phyloP scores from a whole-genome alignment of 1,284 basidiomycete species.

The Athelia psychrophila region DNA sequence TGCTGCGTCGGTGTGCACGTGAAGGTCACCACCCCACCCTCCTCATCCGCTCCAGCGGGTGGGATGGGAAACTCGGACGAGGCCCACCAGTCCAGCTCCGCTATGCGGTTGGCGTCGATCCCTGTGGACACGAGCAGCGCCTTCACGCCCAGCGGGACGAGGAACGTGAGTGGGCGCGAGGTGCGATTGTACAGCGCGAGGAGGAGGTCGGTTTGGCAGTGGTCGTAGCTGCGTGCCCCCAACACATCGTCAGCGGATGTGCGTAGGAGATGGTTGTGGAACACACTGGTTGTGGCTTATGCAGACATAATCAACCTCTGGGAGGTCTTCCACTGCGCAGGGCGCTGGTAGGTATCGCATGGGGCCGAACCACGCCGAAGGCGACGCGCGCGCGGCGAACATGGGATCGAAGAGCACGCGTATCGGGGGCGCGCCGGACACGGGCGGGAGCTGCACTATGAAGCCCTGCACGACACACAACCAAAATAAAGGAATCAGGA shows the following conservation, averaged over 20 bases:
- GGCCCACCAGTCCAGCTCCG: slow-evolving; percentile 33
- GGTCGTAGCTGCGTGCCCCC: slow-evolving; percentile 28
- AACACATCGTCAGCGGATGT: no score
- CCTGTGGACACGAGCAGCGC: slow-evolving; percentile 21
- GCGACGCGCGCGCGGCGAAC: slow-evolving; percentile 28
- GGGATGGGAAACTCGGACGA: not conserved
- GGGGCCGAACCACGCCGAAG: slow-evolving; percentile 23
- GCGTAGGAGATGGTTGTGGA: not conserved
- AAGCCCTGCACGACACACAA: slow-evolving; percentile 18
- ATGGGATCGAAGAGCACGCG: slow-evolving; percentile 32
- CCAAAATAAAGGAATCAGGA: no score
- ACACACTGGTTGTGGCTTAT: slow-evolving; percentile 34
- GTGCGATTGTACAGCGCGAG: slow-evolving; percentile 20
- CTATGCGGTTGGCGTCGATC: slow-evolving; percentile 18
- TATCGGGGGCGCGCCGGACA: slow-evolving; percentile 9
- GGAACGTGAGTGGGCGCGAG: slow-evolving; percentile 18
- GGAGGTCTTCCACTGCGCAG: slow-evolving; percentile 27
- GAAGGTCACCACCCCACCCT: slow-evolving; percentile 15
- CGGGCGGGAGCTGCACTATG: slow-evolving; percentile 23
- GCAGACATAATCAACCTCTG: slow-evolving; percentile 28
- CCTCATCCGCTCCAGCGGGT: not conserved
- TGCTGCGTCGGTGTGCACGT: slow-evolving; percentile 32
- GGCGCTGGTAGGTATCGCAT: slow-evolving; percentile 26
- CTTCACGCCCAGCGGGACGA: slow-evolving; percentile 18
- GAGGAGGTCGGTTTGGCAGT: slow-evolving; percentile 22